phyloP scores from a whole-genome alignment of 768 basidiomycete species.

The Phanerodontia chrysosporium region DNA sequence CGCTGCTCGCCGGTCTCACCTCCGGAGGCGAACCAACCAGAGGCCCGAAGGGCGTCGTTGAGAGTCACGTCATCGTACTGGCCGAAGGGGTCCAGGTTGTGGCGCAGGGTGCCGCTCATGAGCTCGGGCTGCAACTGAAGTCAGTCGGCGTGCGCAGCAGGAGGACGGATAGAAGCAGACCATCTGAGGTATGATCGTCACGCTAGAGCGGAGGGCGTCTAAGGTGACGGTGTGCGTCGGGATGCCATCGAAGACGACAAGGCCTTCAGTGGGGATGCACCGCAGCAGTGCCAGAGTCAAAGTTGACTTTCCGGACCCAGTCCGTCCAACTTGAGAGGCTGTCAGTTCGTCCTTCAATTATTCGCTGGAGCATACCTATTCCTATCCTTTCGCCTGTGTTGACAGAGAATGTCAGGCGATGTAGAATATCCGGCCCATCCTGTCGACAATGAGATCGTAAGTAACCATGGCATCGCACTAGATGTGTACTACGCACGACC shows the following conservation, averaged over 20 bases:
- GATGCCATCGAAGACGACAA: slow-evolving; percentile 47
- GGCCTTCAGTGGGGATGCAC: slow-evolving; percentile 49
- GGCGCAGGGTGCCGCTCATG: slow-evolving; percentile 50
- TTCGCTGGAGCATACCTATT: slow-evolving; percentile 33
- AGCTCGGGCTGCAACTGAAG: slow-evolving; percentile 43
- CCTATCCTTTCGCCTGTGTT: slow-evolving; percentile 55
- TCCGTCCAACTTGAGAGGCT: slow-evolving; percentile 43
- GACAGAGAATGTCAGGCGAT: slow-evolving; percentile 46
- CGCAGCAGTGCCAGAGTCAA: slow-evolving; percentile 52
- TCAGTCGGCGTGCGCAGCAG: not conserved
- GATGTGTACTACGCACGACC: slow-evolving; percentile 15
- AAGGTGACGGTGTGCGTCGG: slow-evolving; percentile 45
- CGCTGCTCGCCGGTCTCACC: slow-evolving; percentile 30
- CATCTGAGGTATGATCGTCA: slow-evolving; percentile 58
- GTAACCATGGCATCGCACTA: not conserved
- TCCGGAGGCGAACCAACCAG: slow-evolving; percentile 41
- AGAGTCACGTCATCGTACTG: slow-evolving; percentile 49
- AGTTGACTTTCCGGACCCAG: slow-evolving; percentile 45
- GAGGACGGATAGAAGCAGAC: slow-evolving; percentile 21
- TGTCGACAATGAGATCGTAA: slow-evolving; percentile 12
- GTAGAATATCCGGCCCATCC: slow-evolving; percentile 54
- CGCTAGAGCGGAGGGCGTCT: slow-evolving; percentile 44
- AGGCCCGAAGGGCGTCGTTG: slow-evolving; percentile 43
- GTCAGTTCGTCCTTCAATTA: not conserved
- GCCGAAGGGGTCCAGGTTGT: slow-evolving; percentile 55